Conservation (phyloP, 805 yeast genomes). For the Alloascoidea africana region DNA sequence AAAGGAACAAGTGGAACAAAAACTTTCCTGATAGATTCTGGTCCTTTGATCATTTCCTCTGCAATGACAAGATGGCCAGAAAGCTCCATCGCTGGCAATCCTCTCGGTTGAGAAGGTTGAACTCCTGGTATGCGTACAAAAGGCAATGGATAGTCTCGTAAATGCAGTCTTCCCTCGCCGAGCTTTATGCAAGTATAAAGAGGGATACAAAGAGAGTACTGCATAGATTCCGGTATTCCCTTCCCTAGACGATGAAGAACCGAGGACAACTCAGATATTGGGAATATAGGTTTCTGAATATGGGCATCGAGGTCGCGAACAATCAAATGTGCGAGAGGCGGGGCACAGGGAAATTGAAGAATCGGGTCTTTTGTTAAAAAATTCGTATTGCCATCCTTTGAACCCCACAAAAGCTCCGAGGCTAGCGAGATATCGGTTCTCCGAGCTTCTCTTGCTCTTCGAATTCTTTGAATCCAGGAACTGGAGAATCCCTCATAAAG, state of each 20-base stretch:
- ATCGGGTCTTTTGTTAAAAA: slow-evolving; percentile 30
- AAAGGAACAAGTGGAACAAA: slow-evolving; percentile 48
- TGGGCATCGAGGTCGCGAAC: slow-evolving; percentile 33
- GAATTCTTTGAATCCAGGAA: slow-evolving; percentile 49
- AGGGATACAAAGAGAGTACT: slow-evolving; percentile 59
- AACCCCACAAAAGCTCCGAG: slow-evolving; percentile 27
- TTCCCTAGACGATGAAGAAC: slow-evolving; percentile 65
- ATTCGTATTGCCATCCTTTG: slow-evolving; percentile 15
- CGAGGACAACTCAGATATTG: slow-evolving; percentile 34
- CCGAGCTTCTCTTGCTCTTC: slow-evolving; percentile 15
- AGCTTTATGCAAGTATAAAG: slow-evolving; percentile 37
- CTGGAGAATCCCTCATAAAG: slow-evolving; percentile 26
- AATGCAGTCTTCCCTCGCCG: slow-evolving; percentile 48
- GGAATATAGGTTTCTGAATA: slow-evolving; percentile 34
- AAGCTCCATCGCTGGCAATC: slow-evolving; percentile 18
- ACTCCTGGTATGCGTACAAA: slow-evolving; percentile 53
- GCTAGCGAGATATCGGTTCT: slow-evolving; percentile 13
- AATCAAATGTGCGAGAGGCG: slow-evolving; percentile 37
- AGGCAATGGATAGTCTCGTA: slow-evolving; percentile 83
- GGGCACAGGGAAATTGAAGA: slow-evolving; percentile 28
- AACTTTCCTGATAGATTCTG: slow-evolving; percentile 40
- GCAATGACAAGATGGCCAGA: slow-evolving; percentile 55
- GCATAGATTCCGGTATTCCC: slow-evolving; percentile 60
- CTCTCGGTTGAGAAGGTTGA: slow-evolving; percentile 18
- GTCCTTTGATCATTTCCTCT: slow-evolving; percentile 40